Conservation (phyloP, 2,329 filamentous ascomycete genomes). For the Colletotrichum magnum region DNA sequence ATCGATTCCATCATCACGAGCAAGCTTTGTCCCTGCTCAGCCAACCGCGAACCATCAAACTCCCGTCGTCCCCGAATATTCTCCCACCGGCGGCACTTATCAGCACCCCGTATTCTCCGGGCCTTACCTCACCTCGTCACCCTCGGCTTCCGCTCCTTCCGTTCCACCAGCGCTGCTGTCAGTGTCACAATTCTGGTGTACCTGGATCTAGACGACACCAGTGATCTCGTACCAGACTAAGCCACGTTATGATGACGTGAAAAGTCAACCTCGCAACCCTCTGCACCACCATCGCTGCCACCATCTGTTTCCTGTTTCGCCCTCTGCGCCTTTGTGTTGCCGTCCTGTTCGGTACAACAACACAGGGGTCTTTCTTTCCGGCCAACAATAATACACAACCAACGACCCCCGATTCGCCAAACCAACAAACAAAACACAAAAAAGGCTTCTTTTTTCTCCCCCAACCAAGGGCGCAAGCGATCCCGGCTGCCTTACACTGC, state of each 20-base stretch:
- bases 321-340: slow-evolving; percentile 27
- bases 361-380: slow-evolving; percentile 17
- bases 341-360: slow-evolving; percentile 10
- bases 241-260: slow-evolving; percentile 41
- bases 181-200: slow-evolving; percentile 1
- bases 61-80: slow-evolving; percentile 19
- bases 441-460: not conserved
- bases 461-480: slow-evolving; percentile 7
- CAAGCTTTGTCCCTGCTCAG: slow-evolving; percentile 35
- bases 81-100: slow-evolving; percentile 3
- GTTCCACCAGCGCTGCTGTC: slow-evolving; percentile 18
- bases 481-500: slow-evolving; percentile 4
- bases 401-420: slow-evolving; percentile 12
- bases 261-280: slow-evolving; percentile 30
- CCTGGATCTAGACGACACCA: slow-evolving; percentile 19
- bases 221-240: slow-evolving; percentile 21
- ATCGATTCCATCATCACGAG: slow-evolving; percentile 26
- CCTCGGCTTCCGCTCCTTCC: slow-evolving; percentile 22
- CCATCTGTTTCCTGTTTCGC: slow-evolving; percentile 33
- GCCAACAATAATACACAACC: slow-evolving; percentile 18
- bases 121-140: slow-evolving; percentile 12
- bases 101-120: not conserved
- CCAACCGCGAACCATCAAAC: slow-evolving; percentile 16
- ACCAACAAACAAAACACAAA: slow-evolving; percentile 20
- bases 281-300: slow-evolving; percentile 32